phyloP scores from a whole-genome alignment of 768 basidiomycete species.

The Psilocybe cubensis region DNA sequence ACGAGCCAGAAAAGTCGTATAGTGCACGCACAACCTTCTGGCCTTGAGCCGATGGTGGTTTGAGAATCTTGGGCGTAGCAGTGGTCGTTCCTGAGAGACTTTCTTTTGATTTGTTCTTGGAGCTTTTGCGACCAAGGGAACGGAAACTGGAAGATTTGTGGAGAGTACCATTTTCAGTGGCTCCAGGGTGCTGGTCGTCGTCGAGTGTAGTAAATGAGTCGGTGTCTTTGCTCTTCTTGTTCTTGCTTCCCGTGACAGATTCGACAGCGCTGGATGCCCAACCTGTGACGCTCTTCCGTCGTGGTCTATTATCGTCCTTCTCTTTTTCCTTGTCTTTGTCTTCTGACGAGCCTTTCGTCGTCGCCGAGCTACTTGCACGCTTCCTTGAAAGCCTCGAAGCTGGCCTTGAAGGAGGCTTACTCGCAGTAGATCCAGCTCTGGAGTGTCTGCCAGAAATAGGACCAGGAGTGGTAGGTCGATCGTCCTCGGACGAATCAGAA shows the following conservation, averaged over 20 bases:
- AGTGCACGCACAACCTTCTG: conserved; percentile 68
- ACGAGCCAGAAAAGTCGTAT: conserved; percentile 73
- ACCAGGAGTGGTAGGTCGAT: conserved; percentile 19
- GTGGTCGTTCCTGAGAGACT: conserved; percentile 15
- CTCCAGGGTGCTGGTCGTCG: conserved; percentile 42
- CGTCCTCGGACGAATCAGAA: conserved; percentile 43
- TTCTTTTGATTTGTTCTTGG: conserved; percentile 40
- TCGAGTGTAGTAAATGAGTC: conserved; percentile 59
- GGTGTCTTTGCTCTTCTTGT: conserved; percentile 60
- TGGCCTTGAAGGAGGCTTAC: conserved; percentile 52
- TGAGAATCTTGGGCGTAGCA: conserved; percentile 38
- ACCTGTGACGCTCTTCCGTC: conserved; percentile 53
- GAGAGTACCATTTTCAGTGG: conserved; percentile 19
- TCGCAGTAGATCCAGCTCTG: conserved; percentile 47
- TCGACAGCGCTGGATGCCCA: conserved; percentile 74
- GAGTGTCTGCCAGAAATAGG: conserved; percentile 31
- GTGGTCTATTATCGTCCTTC: conserved; percentile 34
- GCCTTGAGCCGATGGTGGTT: conserved; percentile 51
- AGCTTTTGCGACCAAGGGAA: conserved; percentile 27
- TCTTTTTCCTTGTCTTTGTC: conserved; percentile 25
- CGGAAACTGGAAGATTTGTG: conserved; percentile 31
- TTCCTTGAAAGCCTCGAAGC: conserved; percentile 65
- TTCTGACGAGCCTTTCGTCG: conserved; percentile 16
- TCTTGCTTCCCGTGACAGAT: conserved; percentile 58
- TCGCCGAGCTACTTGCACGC: conserved; percentile 60